Evolutionary conservation across 495 filamentous ascomycete genomes (phyloP).

Genomic region (Jackrogersella minutella): DNA sequence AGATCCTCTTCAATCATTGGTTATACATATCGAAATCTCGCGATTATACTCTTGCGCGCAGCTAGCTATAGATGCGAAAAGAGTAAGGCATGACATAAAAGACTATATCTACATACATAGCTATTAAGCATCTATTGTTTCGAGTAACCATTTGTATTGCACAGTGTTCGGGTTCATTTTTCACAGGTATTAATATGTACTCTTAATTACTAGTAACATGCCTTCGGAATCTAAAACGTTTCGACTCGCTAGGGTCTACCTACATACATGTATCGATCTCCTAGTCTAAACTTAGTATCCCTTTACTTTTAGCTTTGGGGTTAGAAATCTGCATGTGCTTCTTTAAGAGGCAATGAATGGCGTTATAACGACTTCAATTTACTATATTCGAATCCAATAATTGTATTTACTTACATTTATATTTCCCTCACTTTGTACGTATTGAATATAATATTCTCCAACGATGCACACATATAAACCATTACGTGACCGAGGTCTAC

Average conservation of each 20-base stretch:
- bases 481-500: background rate
- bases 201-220: constrained; percentile 21
- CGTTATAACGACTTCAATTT: background rate
- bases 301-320: constrained; percentile 1
- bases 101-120: too few relatives aligned
- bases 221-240: constrained; percentile 38
- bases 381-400: background rate
- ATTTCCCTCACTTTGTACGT: background rate
- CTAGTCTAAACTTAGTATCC: constrained; percentile 24
- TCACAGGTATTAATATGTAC: background rate
- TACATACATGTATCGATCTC: background rate
- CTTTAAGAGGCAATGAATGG: constrained; percentile 22
- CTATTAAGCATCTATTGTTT: too few relatives aligned
- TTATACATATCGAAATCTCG: too few relatives aligned
- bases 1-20: too few relatives aligned
- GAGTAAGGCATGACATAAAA: too few relatives aligned
- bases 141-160: background rate
- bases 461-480: constrained; percentile 11
- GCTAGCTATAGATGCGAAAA: too few relatives aligned
- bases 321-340: constrained; percentile 17
- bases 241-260: constrained; percentile 30
- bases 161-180: constrained; percentile 15
- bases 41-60: too few relatives aligned
- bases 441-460: background rate
- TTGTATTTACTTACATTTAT: background rate